These are phyloP conservation scores for Citeromyces matritensis DNA, from an alignment of 805 yeast genomes.

Conservation along the genomic window DNA sequence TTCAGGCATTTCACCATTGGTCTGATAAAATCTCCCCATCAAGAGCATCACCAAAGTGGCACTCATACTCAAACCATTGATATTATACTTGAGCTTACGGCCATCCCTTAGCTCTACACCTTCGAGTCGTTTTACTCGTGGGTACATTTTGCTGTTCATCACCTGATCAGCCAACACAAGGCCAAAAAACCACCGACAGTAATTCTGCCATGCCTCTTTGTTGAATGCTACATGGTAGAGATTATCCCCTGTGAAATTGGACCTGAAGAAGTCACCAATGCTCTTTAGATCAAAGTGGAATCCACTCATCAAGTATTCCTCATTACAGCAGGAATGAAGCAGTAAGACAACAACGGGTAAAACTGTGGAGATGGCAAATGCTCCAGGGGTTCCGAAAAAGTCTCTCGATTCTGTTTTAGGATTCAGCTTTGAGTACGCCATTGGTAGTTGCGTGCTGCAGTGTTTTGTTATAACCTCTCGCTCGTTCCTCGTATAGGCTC, in stretches of 20 bases:
- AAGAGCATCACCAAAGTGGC: slow-evolving; percentile 21
- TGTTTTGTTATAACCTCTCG: too few relatives aligned
- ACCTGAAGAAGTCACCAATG: slow-evolving; percentile 10
- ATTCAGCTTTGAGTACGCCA: slow-evolving; percentile 35
- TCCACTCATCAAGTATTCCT: slow-evolving; percentile 36
- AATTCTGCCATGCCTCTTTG: slow-evolving; percentile 41
- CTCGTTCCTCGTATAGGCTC: not conserved
- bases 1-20: slow-evolving; percentile 58
- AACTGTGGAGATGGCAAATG: slow-evolving; percentile 44
- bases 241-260: slow-evolving; percentile 8
- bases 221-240: slow-evolving; percentile 19
- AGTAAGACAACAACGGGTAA: slow-evolving; percentile 50
- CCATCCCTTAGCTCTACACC: slow-evolving; percentile 77
- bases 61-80: slow-evolving; percentile 61
- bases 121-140: slow-evolving; percentile 48
- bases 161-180: slow-evolving; percentile 49
- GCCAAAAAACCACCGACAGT: slow-evolving; percentile 56
- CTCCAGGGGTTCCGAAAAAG: slow-evolving; percentile 71
- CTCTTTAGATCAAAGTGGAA: slow-evolving; percentile 21
- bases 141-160: too few relatives aligned
- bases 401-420: slow-evolving; percentile 63
- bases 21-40: slow-evolving; percentile 31
- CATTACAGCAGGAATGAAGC: slow-evolving; percentile 50
- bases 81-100: slow-evolving; percentile 50
- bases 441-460: not conserved